Conservation (phyloP, 1,139 yeast species). For the Candida sanyaensis region DNA sequence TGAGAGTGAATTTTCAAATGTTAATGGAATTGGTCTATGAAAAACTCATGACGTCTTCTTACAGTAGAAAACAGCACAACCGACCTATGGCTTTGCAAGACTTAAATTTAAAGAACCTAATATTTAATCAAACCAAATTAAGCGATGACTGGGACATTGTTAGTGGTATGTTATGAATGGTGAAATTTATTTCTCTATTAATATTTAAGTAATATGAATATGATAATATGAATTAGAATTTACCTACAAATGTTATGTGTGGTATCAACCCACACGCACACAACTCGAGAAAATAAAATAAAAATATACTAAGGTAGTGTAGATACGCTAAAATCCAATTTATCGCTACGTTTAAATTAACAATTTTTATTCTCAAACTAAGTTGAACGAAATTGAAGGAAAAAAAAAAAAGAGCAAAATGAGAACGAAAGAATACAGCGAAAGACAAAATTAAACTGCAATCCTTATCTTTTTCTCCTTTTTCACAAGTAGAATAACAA, state of each 20-base stretch:
- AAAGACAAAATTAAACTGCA: not conserved
- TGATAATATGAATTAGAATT: too few species aligned
- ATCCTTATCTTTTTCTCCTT: not conserved
- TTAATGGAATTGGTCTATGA: conserved; percentile 31
- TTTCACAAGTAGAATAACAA: not conserved
- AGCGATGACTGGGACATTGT: conserved; percentile 46
- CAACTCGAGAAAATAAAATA: not conserved
- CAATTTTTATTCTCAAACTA: not conserved
- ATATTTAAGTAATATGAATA: too few species aligned
- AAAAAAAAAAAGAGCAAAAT: not conserved
- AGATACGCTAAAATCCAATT: not conserved
- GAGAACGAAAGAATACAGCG: not conserved
- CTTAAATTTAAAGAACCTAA: conserved; percentile 24
- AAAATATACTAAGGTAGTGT: not conserved
- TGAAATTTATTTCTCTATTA: too few species aligned
- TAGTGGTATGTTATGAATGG: conserved; percentile 25
- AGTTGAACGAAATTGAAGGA: not conserved
- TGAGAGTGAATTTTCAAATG: conserved; percentile 10
- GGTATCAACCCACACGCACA: not conserved
- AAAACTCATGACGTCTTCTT: conserved; percentile 19
- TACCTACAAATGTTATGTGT: not conserved
- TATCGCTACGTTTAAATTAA: conserved; percentile 2
- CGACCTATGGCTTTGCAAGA: conserved; percentile 21
- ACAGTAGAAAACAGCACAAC: conserved; percentile 7
- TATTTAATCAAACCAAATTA: conserved; percentile 29